Evolutionary conservation across 2,329 filamentous ascomycete genomes (phyloP), one percentile per base, ranked within the genome.

Genomic region (Stemphylium lycopersici): DNA sequence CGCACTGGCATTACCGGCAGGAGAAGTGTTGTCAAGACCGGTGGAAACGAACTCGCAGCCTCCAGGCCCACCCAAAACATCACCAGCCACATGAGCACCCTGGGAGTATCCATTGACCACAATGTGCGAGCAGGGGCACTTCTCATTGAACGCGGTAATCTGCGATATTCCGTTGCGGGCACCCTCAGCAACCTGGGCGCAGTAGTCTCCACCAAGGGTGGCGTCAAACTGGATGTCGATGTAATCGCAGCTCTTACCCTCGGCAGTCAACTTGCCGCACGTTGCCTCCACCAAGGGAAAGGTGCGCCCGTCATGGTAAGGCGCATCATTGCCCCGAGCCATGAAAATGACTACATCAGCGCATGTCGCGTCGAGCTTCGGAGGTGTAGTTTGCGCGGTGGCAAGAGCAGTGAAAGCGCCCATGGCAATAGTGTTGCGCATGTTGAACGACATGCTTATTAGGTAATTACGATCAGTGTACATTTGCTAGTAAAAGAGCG

Each of bases 71-170:
- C 83, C 85, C 38, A 86, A 74, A 8, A 83, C 82, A 61, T 84
- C 80, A 52, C 86, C 83, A 62, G 82, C 79, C 55, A 86, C 85
- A 69, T 87, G 81, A 32, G 79, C 83, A 38, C 84, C 84, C 79
- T 84, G 39, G 3, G 82, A 85, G 68, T 86, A 87, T 26, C 84
- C 85, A 40, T 85, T 81, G 38, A 86, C 69, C 3, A 87, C 82
- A 32, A 87, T 72, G 62, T 84, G 71, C 12, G 83, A 80, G 63
- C 72, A 74, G 31, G 85, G 84, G 62, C 84, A 87, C 59, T 76
- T 73, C 7, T 75, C 67, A 59, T 85, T 80, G 65, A 82, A 84
- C 26, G 73, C 70, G 47, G 84, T 87, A 10, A 88, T 83, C 6
- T 66, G 56, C 18, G 60, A 47, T 41, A 54, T 50, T 49, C 63